phyloP scores from a whole-genome alignment of 345 rosid species.

The Hibiscus trionum region DNA sequence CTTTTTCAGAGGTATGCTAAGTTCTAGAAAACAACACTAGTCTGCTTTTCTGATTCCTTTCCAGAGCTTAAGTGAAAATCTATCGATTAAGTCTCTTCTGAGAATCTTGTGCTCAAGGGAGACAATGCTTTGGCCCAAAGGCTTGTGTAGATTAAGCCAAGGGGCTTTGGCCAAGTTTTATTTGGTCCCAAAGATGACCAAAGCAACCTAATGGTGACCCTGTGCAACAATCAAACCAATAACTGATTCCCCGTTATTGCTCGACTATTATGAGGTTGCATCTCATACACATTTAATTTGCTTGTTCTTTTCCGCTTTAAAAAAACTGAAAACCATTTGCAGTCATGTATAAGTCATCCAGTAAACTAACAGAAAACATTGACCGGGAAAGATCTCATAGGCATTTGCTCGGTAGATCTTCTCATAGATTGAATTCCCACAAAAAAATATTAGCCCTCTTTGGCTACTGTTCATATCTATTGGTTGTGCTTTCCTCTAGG shows the following conservation, averaged over 20 bases:
- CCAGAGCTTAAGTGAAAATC: not conserved
- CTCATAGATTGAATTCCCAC: no score
- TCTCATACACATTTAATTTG: not conserved
- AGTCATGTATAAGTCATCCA: not conserved
- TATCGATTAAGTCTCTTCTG: not conserved
- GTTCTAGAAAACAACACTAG: not conserved
- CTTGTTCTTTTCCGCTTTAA: not conserved
- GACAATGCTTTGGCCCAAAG: not conserved
- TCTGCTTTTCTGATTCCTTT: conserved; percentile 3
- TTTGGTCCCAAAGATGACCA: not conserved
- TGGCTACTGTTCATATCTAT: not conserved
- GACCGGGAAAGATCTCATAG: no score
- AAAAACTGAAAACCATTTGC: not conserved
- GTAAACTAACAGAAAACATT: not conserved
- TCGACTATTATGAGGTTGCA: not conserved
- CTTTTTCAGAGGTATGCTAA: conserved; percentile 68
- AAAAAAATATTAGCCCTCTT: not conserved
- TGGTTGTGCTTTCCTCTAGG: not conserved
- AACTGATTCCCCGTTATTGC: not conserved
- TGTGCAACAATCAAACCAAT: not conserved
- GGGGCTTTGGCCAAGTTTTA: not conserved
- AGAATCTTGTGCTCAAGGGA: not conserved
- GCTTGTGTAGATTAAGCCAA: not conserved
- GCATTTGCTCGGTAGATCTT: no score
- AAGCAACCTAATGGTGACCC: not conserved